Evolutionary conservation across 2,329 filamentous ascomycete genomes (phyloP).

Genomic region (Nigrospora osmanthi): DNA sequence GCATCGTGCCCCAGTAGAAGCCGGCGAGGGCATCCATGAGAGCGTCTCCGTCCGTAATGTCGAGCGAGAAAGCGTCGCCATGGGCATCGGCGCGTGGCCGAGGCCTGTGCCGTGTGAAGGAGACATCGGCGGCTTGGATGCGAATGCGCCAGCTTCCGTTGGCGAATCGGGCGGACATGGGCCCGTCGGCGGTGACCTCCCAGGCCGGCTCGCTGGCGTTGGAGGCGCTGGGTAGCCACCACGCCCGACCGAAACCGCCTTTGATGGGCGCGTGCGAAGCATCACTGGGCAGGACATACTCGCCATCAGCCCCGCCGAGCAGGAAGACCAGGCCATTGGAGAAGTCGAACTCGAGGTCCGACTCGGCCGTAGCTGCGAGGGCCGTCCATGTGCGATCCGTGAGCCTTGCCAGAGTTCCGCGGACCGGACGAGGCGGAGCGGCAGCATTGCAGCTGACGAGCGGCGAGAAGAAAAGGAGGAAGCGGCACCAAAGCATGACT

Average conservation of each 20-base stretch:
- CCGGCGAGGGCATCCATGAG: conserved; percentile 5
- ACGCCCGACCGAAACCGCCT: not conserved
- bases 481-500: too few relatives aligned
- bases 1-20: conserved; percentile 7
- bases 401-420: too few relatives aligned
- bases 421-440: too few relatives aligned
- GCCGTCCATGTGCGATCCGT: not conserved
- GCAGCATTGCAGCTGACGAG: too few relatives aligned
- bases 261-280: not conserved
- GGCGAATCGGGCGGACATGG: not conserved
- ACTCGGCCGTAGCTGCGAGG: not conserved
- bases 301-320: not conserved
- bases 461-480: too few relatives aligned
- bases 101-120: not conserved
- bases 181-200: not conserved
- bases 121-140: not conserved
- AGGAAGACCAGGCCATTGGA: not conserved
- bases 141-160: not conserved
- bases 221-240: not conserved
- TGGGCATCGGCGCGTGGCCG: conserved; percentile 6
- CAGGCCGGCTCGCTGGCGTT: not conserved
- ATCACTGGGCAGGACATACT: not conserved
- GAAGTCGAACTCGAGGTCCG: not conserved
- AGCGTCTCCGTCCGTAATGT: conserved; percentile 1
- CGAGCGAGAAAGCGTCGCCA: conserved; percentile 3